Evolutionary conservation across 139 green algal species (phyloP), one percentile per base, ranked within the genome.

Genomic region (Choricystis sp.): DNA sequence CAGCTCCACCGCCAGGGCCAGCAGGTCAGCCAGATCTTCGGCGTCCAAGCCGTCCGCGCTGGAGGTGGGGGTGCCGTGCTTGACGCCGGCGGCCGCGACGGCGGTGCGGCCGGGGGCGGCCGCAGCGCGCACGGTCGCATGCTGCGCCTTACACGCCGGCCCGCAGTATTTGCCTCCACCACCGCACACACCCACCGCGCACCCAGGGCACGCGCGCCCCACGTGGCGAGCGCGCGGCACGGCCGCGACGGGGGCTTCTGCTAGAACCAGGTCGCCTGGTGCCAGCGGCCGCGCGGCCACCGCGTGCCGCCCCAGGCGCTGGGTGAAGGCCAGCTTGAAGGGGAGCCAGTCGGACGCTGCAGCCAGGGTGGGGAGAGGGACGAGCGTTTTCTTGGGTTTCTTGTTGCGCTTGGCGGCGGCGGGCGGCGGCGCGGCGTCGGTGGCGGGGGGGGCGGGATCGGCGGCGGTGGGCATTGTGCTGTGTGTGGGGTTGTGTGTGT

Each of bases 301-400:
- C 21, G 60, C 69, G 59, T 69, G 69, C 1, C 69, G 59, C 0
- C 69, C 69, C 49, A 74, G 59, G 14, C 48, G 61, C 25, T 62
- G 48, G 5, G 59, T 64, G 31, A 52, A 58, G 19, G 28, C 48
- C 1, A 73, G 1, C 5, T 26, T 60, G 62, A 62, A 73, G 5
- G 63, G 62, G 27, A 73, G 62, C 9, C 9, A 9, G 40, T 16
- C 40, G 40, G 40, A 52, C 40, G 40, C 40, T 9, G 40, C 40
- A 9, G 16, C 40, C 9, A 52, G 9, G 40, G 40, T 52, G 40
- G 40, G 40, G 40, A 52, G 40, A 16, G 40, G 40, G 9, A 16
- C 9, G 9, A 52, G 16, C 9, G 40, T 9, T 16, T 9, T 16
- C 40, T 52, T 52, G 9, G 9, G 9, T 16, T 52, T 52, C 40